These are phyloP conservation scores for Ophiocordyceps australis DNA, from an alignment of 2,329 filamentous ascomycete genomes.

Conservation along the genomic window DNA sequence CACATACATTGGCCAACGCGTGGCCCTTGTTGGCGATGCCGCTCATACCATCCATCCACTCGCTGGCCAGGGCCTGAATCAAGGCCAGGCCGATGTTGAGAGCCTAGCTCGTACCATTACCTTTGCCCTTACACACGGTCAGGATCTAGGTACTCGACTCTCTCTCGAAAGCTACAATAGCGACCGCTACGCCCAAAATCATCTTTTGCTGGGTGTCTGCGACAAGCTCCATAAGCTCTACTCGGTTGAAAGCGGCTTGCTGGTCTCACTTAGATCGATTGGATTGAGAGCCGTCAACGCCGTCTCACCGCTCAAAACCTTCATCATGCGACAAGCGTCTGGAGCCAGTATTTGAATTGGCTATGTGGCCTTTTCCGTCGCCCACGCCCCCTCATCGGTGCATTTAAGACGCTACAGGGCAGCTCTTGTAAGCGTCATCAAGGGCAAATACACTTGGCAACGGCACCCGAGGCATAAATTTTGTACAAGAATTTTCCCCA, in stretches of 20 bases:
- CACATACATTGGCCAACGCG: conserved; percentile 76
- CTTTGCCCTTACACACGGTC: conserved; percentile 62
- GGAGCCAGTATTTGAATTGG: too few species aligned
- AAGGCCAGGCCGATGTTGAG: conserved; percentile 77
- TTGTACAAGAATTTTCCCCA: too few species aligned
- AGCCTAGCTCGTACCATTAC: conserved; percentile 59
- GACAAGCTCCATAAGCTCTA: conserved; percentile 92
- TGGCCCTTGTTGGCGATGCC: conserved; percentile 84
- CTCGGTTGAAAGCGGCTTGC: conserved; percentile 57
- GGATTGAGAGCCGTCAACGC: conserved; percentile 63
- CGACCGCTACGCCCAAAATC: conserved; percentile 71
- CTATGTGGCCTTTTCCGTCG: too few species aligned
- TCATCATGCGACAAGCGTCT: conserved; percentile 63
- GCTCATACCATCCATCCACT: conserved; percentile 92
- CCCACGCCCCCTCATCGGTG: too few species aligned
- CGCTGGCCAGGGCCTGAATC: conserved; percentile 85
- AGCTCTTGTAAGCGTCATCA: too few species aligned
- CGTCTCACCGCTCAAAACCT: conserved; percentile 58
- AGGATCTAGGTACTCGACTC: conserved; percentile 67
- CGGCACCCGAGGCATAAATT: too few species aligned
- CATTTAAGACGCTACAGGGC: too few species aligned
- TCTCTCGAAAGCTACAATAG: conserved; percentile 66
- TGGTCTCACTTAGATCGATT: conserved; percentile 62
- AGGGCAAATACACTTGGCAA: too few species aligned
- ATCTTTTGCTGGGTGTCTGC: conserved; percentile 57